Base-by-base conservation (phyloP, 345 rosid genomes). In the Turritis glabra region DNA sequence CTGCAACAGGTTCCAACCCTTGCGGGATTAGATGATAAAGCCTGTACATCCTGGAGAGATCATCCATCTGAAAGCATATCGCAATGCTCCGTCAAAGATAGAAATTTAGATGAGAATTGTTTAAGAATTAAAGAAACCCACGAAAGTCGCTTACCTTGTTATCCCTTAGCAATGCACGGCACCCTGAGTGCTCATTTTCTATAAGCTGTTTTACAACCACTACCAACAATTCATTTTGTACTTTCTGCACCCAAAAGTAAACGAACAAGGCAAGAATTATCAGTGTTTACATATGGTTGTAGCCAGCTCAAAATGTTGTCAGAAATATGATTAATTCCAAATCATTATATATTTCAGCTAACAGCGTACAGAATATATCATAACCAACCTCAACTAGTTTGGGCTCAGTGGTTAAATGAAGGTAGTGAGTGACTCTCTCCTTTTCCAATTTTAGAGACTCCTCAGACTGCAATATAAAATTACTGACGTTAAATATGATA, bases 111-210 rank as follows among this genome's bases (percentile, higher is more conserved):
- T 6, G 12, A 5, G 3, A 8, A 8, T 0, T n/a, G 7, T 9
- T n/a, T 25, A 62, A 26, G 52, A 10, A 3, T 8, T 30, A 8
- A 53, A 56, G 12, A 32, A 56, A 17, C 25, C 8, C n/a, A 61
- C 47, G 43, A 29, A 26, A 15, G 25, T 30, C 4, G 48, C 3
- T 0, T 37, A 92, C 98, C 89, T 89, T 95, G 70, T 86, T 88
- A 33, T 95, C 90, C 77, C 86, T 81, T 32, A 95, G 93, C 83
- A 92, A 82, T 7, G 90, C 82, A 23, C 46, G 84, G 61, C 89
- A 92, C 46, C 99, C 99, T 23, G 97, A 92, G 74, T 87, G 72
- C 80, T 92, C 96, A 67, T 90, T 95, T 54, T 90, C 97, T 73
- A 95, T 78, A 60, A 95, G 81, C 55, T 82, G 84, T 74, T 75